Conservation (phyloP, 169 alveolate genomes). For the Plasmodium vivax region DNA sequence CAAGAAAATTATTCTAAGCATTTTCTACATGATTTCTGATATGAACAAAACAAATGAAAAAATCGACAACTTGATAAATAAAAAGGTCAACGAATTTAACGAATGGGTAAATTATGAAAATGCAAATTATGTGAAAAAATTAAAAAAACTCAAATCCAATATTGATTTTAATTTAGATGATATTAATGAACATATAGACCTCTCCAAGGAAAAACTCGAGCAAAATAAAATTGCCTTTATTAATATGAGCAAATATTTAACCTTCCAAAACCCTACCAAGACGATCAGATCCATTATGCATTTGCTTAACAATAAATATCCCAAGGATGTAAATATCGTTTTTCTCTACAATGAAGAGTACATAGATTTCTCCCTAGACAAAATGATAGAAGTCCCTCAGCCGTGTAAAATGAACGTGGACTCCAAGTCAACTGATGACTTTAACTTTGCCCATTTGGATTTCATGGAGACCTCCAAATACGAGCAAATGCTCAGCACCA, state of each 20-base stretch:
- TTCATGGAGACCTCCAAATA: constrained; percentile 37
- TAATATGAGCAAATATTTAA: constrained; percentile 58
- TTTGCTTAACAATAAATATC: constrained; percentile 27
- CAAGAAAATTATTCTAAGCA: constrained; percentile 49
- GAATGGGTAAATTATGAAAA: constrained; percentile 62
- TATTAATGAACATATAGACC: constrained; percentile 55
- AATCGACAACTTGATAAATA: constrained; percentile 33
- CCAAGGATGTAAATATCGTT: constrained; percentile 36
- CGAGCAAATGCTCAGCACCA: constrained; percentile 18
- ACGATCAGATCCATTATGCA: constrained; percentile 58
- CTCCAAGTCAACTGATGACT: not conserved
- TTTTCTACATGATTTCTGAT: constrained; percentile 66
- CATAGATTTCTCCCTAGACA: not conserved
- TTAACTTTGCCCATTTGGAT: constrained; percentile 38
- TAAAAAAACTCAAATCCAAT: constrained; percentile 30
- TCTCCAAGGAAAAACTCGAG: constrained; percentile 35
- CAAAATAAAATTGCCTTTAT: constrained; percentile 34
- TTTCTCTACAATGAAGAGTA: constrained; percentile 70
- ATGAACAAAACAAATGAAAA: constrained; percentile 68
- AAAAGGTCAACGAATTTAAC: constrained; percentile 37
- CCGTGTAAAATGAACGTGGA: not conserved
- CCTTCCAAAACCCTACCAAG: constrained; percentile 52
- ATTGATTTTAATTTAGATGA: constrained; percentile 55
- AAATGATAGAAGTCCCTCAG: not conserved
- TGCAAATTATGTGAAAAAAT: constrained; percentile 1